Percentiles rank a stretch among this genome's conserved stretches.
Evolutionary conservation across 2,329 filamentous ascomycete genomes (phyloP).

Genomic region (Colletotrichum chlorophyti): DNA sequence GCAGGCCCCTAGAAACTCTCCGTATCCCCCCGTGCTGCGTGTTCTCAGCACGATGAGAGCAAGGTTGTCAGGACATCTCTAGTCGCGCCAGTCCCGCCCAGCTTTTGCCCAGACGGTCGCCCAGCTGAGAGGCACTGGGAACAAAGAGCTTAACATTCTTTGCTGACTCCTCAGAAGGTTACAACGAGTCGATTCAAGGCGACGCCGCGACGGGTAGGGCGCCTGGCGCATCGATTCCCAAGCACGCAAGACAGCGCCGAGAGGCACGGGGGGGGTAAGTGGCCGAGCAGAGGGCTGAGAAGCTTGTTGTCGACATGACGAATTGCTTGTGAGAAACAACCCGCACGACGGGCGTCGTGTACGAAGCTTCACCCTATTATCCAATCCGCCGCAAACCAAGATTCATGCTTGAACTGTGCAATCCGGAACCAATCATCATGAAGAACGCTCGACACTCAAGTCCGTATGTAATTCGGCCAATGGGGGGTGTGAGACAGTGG

Average conservation of each 20-base stretch:
- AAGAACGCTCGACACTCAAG: too few relatives aligned
- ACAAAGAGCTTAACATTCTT: too few relatives aligned
- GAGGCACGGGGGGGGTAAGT: background rate
- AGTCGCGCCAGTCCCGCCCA: background rate
- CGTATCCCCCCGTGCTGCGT: background rate
- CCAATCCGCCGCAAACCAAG: too few relatives aligned
- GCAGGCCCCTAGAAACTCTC: background rate
- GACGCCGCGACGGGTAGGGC: conserved; percentile 15
- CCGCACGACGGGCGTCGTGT: background rate
- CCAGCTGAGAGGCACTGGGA: background rate
- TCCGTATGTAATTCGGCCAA: background rate
- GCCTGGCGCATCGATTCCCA: conserved; percentile 15
- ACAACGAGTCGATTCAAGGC: conserved; percentile 23
- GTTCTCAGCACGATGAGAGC: background rate
- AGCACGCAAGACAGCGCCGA: conserved; percentile 15
- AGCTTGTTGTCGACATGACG: conserved; percentile 20
- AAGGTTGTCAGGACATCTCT: conserved; percentile 3
- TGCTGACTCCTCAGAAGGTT: too few relatives aligned
- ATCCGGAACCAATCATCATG: too few relatives aligned
- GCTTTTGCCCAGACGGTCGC: background rate
- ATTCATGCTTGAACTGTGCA: too few relatives aligned
- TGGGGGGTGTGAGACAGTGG: background rate
- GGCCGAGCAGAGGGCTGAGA: background rate
- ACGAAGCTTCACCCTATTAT: too few relatives aligned
- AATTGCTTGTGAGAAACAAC: background rate